A percentile compares a stretch with the other conserved stretches of the same genome.
These are phyloP conservation scores for Arthromyces matolae DNA, from an alignment of 768 basidiomycete genomes.

Conservation along the genomic window DNA sequence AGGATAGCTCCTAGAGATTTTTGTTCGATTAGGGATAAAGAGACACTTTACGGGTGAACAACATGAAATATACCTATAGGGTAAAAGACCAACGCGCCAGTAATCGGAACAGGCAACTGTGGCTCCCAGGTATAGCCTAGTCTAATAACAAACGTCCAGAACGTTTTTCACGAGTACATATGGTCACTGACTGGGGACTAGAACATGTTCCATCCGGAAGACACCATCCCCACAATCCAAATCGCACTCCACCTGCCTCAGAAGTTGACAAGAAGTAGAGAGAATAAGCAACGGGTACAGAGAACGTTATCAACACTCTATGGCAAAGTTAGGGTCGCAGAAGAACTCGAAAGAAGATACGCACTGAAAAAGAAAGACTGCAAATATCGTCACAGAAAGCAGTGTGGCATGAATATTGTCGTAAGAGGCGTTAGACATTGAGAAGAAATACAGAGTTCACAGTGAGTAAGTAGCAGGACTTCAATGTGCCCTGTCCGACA, in stretches of 20 bases:
- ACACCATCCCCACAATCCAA: constrained; percentile 44
- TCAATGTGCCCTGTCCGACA: not conserved
- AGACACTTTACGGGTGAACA: too few species aligned
- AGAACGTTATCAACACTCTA: constrained; percentile 33
- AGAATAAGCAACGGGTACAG: constrained; percentile 26
- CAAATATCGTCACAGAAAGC: constrained; percentile 5
- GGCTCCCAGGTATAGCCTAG: constrained; percentile 38
- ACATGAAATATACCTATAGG: constrained; percentile 30
- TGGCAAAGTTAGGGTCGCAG: not conserved
- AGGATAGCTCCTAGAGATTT: constrained; percentile 23
- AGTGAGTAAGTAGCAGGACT: not conserved
- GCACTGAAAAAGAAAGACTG: constrained; percentile 11
- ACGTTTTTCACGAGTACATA: not conserved
- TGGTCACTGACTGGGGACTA: constrained; percentile 24
- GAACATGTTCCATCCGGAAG: constrained; percentile 29
- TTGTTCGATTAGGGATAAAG: not conserved
- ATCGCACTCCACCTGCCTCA: constrained; percentile 36
- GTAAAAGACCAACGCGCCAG: constrained; percentile 33
- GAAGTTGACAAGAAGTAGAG: constrained; percentile 36
- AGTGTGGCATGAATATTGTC: constrained; percentile 4
- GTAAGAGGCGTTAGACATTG: constrained; percentile 1
- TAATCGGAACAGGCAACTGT: constrained; percentile 30
- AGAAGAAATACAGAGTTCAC: not conserved
- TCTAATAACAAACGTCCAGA: constrained; percentile 11
- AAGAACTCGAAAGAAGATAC: not conserved